Evolutionary conservation across 2,329 filamentous ascomycete genomes (phyloP).

Genomic region (Botrytis byssoidea): DNA sequence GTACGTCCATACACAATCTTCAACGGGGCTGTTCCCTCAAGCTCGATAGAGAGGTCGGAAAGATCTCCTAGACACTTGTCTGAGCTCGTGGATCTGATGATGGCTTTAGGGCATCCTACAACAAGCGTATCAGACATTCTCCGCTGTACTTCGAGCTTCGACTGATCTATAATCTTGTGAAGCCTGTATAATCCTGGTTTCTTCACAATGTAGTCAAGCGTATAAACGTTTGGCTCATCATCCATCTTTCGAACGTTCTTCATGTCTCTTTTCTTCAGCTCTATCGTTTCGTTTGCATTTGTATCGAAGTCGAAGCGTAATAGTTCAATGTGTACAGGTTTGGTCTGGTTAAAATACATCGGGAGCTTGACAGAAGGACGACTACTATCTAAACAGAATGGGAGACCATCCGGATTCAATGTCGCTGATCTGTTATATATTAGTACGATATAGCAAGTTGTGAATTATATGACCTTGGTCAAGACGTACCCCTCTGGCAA

Average conservation of each 20-base stretch:
- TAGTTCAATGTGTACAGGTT: slow-evolving; percentile 86
- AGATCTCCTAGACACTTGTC: slow-evolving; percentile 83
- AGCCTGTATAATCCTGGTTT: slow-evolving; percentile 87
- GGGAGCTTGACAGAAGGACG: slow-evolving; percentile 66
- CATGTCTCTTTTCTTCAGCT: slow-evolving; percentile 70
- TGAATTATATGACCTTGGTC: neutral
- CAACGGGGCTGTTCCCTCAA: slow-evolving; percentile 84
- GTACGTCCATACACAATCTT: slow-evolving; percentile 89
- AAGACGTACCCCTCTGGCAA: slow-evolving; percentile 76
- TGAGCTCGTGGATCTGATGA: slow-evolving; percentile 61
- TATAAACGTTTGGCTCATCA: slow-evolving; percentile 53
- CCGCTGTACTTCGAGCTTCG: slow-evolving; percentile 87
- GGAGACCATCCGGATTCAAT: slow-evolving; percentile 76
- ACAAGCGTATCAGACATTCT: slow-evolving; percentile 76
- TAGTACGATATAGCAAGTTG: slow-evolving; percentile 8
- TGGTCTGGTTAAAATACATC: slow-evolving; percentile 90
- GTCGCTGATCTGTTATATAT: slow-evolving; percentile 64
- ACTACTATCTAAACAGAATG: slow-evolving; percentile 74
- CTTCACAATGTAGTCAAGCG: slow-evolving; percentile 72
- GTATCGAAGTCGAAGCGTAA: slow-evolving; percentile 81
- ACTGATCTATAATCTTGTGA: slow-evolving; percentile 83
- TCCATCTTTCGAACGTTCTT: slow-evolving; percentile 65
- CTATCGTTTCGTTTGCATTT: slow-evolving; percentile 75
- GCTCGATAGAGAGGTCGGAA: slow-evolving; percentile 79
- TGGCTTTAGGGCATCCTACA: slow-evolving; percentile 79